These are phyloP conservation scores for sorghum (Sorghum bicolor) DNA, from an alignment of 176 grass and related monocot genomes.

Conservation along the genomic window Sorghum_bicolor_NCBIv3 NC_012875.2:52093001-52093500, in stretches of 20 bases:
- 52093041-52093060: constrained; percentile 52
- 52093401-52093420: not conserved
- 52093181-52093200: constrained; percentile 80
- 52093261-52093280: constrained; percentile 50
- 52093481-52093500: not conserved
- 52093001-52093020: constrained; percentile 87
- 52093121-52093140: not conserved
- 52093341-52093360: constrained; percentile 85
- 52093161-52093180: constrained; percentile 98
- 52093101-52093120: not conserved
- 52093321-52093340: constrained; percentile 79
- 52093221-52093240: constrained; percentile 71
- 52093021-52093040: constrained; percentile 74
- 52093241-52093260: constrained; percentile 61
- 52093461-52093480: not conserved
- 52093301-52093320: constrained; percentile 83
- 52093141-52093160: not conserved
- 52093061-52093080: not conserved
- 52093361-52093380: constrained; percentile 46
- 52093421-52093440: too few species aligned
- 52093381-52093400: not conserved
- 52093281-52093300: constrained; percentile 57
- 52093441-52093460: not conserved
- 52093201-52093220: constrained; percentile 50
- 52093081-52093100: not conserved